Evolutionary conservation across 805 yeast species (phyloP).

Genomic region (Wickerhamiella kurtzmanii): DNA sequence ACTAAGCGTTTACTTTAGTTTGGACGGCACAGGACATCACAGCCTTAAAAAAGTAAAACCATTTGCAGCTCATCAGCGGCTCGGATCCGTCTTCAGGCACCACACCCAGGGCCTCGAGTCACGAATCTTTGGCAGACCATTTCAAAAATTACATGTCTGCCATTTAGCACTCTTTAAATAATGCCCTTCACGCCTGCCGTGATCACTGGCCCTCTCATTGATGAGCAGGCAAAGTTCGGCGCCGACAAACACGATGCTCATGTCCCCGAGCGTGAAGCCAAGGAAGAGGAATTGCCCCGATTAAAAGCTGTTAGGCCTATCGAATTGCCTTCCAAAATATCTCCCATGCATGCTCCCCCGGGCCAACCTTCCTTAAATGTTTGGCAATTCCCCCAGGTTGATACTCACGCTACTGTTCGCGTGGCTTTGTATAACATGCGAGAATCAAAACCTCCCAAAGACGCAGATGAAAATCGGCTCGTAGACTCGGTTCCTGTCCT

Average conservation of each 20-base stretch:
- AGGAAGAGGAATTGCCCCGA: neutral
- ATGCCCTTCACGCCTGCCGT: neutral
- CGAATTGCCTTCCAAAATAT: neutral
- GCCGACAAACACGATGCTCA: neutral
- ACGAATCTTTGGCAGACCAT: no score
- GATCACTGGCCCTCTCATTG: neutral
- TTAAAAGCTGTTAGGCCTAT: neutral
- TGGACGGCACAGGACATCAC: no score
- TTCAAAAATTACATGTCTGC: no score
- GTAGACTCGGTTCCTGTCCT: neutral
- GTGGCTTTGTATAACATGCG: neutral
- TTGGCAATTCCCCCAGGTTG: neutral
- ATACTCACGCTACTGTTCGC: neutral
- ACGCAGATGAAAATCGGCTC: neutral
- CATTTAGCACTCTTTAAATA: neutral
- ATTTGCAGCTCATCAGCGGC: no score
- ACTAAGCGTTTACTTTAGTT: no score
- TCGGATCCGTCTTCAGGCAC: no score
- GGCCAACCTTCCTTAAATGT: neutral
- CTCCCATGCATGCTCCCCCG: neutral
- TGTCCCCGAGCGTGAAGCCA: neutral
- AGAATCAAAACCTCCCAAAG: neutral
- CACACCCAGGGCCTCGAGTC: no score
- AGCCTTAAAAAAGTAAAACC: no score
- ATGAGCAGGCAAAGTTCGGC: conserved; percentile 1